Percentiles rank a stretch among this genome's conserved stretches.
phyloP scores from a whole-genome alignment of 2,329 filamentous ascomycete genomes.

The Clonostachys solani region DNA sequence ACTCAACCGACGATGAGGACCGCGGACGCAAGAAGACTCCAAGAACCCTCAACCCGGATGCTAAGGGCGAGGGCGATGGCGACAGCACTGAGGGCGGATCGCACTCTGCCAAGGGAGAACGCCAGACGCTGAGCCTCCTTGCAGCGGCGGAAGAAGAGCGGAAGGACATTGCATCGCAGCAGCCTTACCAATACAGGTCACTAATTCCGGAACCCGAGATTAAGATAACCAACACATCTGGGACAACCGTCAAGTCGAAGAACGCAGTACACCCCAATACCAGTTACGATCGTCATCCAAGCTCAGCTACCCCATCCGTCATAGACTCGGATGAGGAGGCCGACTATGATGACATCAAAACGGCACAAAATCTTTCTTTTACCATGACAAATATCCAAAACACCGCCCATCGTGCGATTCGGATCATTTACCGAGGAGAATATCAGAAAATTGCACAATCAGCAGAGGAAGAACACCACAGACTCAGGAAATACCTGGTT shows the following conservation, averaged over 20 bases:
- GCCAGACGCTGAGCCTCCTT: constrained; percentile 56
- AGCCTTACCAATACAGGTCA: constrained; percentile 54
- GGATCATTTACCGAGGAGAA: constrained; percentile 87
- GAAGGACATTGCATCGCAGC: constrained; percentile 46
- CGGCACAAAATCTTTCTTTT: constrained; percentile 80
- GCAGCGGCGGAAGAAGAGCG: constrained; percentile 77
- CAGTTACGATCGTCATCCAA: constrained; percentile 69
- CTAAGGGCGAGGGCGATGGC: constrained; percentile 24
- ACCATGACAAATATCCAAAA: constrained; percentile 77
- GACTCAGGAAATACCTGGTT: constrained; percentile 88
- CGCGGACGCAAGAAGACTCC: constrained; percentile 55
- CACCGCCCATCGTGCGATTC: constrained; percentile 75
- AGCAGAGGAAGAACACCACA: constrained; percentile 72
- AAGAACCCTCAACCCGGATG: constrained; percentile 35
- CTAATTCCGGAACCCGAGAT: constrained; percentile 64
- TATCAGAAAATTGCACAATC: constrained; percentile 72
- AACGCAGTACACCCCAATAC: constrained; percentile 73
- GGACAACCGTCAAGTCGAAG: constrained; percentile 56
- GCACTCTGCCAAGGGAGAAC: constrained; percentile 26
- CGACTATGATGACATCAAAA: constrained; percentile 78
- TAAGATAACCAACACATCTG: constrained; percentile 58
- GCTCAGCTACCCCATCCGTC: constrained; percentile 50
- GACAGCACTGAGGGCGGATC: constrained; percentile 23
- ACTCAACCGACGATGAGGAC: constrained; percentile 63
- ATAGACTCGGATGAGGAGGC: constrained; percentile 84